These are phyloP conservation scores for Aechmea fasciata DNA, from an alignment of 176 grass and related monocot genomes.

Conservation along the genomic window DNA sequence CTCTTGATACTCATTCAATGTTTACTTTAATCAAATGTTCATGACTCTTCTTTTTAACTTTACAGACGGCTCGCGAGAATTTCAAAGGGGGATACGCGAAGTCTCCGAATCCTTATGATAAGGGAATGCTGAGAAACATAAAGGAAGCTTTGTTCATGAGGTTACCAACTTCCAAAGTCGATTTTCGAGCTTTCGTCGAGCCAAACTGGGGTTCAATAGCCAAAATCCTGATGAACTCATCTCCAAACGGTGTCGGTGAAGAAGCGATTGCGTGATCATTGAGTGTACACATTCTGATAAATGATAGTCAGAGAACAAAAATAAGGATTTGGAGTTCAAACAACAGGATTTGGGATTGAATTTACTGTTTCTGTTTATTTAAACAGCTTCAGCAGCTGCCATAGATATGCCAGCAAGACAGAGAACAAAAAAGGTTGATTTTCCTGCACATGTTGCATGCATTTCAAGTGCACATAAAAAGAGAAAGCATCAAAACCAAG, in stretches of 20 bases:
- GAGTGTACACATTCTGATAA: not conserved
- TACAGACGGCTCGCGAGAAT: conserved; percentile 49
- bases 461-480: not conserved
- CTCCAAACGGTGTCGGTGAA: not conserved
- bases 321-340: too few species aligned
- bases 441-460: not conserved
- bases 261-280: not conserved
- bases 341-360: too few species aligned
- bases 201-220: conserved; percentile 20
- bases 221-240: not conserved
- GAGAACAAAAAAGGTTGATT: not conserved
- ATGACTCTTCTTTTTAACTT: not conserved
- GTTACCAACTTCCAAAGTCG: conserved; percentile 35
- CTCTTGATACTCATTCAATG: too few species aligned
- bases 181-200: conserved; percentile 39
- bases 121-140: conserved; percentile 35
- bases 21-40: not conserved
- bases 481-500: not conserved
- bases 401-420: not conserved
- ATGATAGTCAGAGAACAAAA: not conserved
- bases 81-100: conserved; percentile 19
- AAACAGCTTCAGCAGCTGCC: too few species aligned
- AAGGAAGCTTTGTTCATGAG: conserved; percentile 36
- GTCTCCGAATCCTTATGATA: conserved; percentile 42
- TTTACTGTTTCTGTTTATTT: too few species aligned